A percentile compares a stretch with the other conserved stretches of the same genome.
Evolutionary conservation across 768 basidiomycete species (phyloP).

Genomic region (Agrocybe chaxingu): DNA sequence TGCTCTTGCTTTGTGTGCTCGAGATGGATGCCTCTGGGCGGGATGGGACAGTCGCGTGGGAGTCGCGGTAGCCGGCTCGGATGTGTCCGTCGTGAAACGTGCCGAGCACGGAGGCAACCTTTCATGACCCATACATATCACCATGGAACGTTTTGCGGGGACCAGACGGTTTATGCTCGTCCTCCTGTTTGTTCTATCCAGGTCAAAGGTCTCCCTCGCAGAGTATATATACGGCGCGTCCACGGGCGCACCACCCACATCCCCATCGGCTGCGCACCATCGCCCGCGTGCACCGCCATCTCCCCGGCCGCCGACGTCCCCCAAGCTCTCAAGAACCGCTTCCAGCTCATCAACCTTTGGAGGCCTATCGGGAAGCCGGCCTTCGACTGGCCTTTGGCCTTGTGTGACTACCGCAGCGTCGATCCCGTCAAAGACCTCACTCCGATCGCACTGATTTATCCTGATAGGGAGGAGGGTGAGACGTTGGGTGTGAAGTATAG

Average conservation of each 20-base stretch:
- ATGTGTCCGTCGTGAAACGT: conserved; percentile 3
- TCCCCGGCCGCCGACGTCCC: conserved; percentile 42
- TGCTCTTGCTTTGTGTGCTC: conserved; percentile 6
- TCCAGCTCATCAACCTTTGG: conserved; percentile 65
- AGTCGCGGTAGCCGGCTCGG: neutral
- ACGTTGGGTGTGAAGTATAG: conserved; percentile 44
- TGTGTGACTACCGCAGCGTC: conserved; percentile 51
- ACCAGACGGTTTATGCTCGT: conserved; percentile 10
- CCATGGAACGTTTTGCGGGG: conserved; percentile 17
- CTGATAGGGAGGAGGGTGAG: conserved; percentile 46
- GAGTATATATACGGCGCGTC: neutral
- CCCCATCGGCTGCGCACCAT: neutral
- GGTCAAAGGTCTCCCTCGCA: neutral
- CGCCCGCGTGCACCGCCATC: conserved; percentile 47
- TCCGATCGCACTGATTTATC: conserved; percentile 42
- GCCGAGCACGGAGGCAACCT: neutral
- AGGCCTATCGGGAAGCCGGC: conserved; percentile 49
- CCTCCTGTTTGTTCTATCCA: conserved; percentile 11
- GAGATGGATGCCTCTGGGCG: neutral
- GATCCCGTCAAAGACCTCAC: conserved; percentile 37
- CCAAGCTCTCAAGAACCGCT: conserved; percentile 40
- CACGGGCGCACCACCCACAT: too few relatives aligned
- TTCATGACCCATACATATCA: conserved; percentile 10
- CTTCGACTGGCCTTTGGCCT: conserved; percentile 46
- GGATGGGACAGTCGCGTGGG: neutral